Base-by-base conservation (phyloP, 257 asterid genomes). In the Nicotiana noctiflora region DNA sequence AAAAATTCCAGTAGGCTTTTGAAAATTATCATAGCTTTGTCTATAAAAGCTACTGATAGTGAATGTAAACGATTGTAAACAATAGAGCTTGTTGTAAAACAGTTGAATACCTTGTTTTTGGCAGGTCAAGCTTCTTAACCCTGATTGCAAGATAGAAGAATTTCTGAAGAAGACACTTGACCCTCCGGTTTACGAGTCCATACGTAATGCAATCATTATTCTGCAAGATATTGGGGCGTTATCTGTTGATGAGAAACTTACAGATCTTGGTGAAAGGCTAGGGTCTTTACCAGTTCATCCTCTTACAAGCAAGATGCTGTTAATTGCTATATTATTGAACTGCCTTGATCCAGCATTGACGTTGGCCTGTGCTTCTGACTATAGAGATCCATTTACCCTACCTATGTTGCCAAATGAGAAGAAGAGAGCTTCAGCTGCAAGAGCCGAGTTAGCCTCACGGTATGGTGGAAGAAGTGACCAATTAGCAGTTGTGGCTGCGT, bases 201-300 rank as follows among this genome's bases (percentile, higher is more conserved):
- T 95, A 85, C 90, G 72, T 44, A 95, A 95, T 84, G 98, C 96
- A 53, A 84, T 92, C 61, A 70, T 75, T 52, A 86, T 91, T 82
- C 97, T 95, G 85, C 97, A 91, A 89, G 96, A 92, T 78, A 87
- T 92, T 19, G 99, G 98, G 27, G 99, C 98, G 15, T 87, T 95
- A 67, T 59, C 97, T 3, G 68, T 60, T 14, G 98, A 93, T 31
- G 98, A 91, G 88, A 85, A 88, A 85, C 97, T 95, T 59, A 95
- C 99, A 31, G 94, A 87, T 25, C 97, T 95, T 23, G 99, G 99
- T 25, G 85, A 90, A 86, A 93, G 85, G 88, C 87, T 95, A 15
- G 99, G 99, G 32, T 86, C 93, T 77, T 88, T 95, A 27, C 98
- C 99, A 1, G 97, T 94, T 84, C 99, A 95, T 84, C 99, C 97